A percentile compares a stretch with the other conserved stretches of the same genome.
phyloP scores from a whole-genome alignment of 352 stramenopile species.

The Phytophthora multivora region DNA sequence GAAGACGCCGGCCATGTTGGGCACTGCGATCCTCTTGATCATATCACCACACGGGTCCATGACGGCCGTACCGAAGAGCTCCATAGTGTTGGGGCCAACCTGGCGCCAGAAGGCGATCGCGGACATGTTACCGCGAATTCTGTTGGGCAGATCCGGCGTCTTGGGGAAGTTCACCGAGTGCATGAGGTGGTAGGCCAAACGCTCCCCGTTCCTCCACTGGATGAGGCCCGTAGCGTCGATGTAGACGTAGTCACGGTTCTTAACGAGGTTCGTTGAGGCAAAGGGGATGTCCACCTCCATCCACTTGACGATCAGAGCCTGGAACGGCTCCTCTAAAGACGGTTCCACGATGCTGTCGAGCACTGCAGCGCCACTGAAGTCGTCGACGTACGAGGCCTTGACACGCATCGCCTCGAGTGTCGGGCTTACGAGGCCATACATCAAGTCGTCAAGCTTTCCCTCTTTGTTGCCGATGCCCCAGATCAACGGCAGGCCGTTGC shows the following conservation, averaged over 20 bases:
- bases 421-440: slow-evolving; percentile 51
- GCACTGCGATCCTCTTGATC: slow-evolving; percentile 30
- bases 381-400: slow-evolving; percentile 48
- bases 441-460: slow-evolving; percentile 49
- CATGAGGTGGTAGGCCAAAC: slow-evolving; percentile 40
- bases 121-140: slow-evolving; percentile 52
- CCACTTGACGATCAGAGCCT: slow-evolving; percentile 40
- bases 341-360: slow-evolving; percentile 59
- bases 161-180: slow-evolving; percentile 43
- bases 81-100: slow-evolving; percentile 40
- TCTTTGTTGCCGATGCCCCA: slow-evolving; percentile 39
- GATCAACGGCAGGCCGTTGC: slow-evolving; percentile 38
- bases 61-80: slow-evolving; percentile 46
- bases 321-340: slow-evolving; percentile 43
- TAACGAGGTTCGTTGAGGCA: slow-evolving; percentile 40
- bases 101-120: slow-evolving; percentile 52
- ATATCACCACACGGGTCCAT: slow-evolving; percentile 41
- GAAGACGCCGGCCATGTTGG: slow-evolving; percentile 31
- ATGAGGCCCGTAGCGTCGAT: slow-evolving; percentile 37
- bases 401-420: slow-evolving; percentile 57
- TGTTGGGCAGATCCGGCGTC: slow-evolving; percentile 44
- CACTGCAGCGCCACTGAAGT: slow-evolving; percentile 54
- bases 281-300: slow-evolving; percentile 54
- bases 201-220: slow-evolving; percentile 27
- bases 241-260: slow-evolving; percentile 45